phyloP scores from a whole-genome alignment of 2,329 filamentous ascomycete species.

The Diplodia corticola region DNA sequence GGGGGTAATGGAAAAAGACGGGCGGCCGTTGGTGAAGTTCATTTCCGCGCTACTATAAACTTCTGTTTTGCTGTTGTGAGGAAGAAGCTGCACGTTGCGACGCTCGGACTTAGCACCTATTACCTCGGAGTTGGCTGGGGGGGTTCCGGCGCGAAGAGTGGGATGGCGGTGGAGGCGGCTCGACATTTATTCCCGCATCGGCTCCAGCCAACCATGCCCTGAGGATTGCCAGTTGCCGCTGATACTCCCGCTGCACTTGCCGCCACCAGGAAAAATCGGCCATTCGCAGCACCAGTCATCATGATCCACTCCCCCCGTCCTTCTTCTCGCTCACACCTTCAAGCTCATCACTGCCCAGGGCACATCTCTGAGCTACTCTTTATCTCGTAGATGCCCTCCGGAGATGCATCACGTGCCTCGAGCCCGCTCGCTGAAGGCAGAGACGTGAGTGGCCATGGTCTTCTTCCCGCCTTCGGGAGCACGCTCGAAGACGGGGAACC shows the following conservation, averaged over 20 bases:
- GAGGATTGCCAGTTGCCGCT: not conserved
- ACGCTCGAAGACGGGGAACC: not conserved
- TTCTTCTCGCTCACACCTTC: not conserved
- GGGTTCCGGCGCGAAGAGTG: not conserved
- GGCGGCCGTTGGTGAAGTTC: too few relatives aligned
- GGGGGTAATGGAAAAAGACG: too few relatives aligned
- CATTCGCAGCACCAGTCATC: not conserved
- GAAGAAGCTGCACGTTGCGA: not conserved
- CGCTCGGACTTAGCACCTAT: not conserved
- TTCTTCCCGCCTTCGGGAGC: not conserved
- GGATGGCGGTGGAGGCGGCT: constrained; percentile 2
- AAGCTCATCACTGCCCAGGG: not conserved
- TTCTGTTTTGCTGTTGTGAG: not conserved
- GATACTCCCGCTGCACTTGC: not conserved
- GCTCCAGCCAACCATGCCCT: not conserved
- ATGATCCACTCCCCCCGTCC: not conserved
- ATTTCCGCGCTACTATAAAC: too few relatives aligned
- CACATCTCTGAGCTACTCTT: not conserved
- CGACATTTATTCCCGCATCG: not conserved
- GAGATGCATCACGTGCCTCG: constrained; percentile 3
- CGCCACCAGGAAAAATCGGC: constrained; percentile 1
- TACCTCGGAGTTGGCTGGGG: not conserved
- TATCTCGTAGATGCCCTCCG: constrained; percentile 12
- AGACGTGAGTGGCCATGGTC: not conserved
- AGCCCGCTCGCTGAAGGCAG: not conserved